Conservation (phyloP, 2,329 filamentous ascomycete species). For the Verticillium tricorpus region DNA sequence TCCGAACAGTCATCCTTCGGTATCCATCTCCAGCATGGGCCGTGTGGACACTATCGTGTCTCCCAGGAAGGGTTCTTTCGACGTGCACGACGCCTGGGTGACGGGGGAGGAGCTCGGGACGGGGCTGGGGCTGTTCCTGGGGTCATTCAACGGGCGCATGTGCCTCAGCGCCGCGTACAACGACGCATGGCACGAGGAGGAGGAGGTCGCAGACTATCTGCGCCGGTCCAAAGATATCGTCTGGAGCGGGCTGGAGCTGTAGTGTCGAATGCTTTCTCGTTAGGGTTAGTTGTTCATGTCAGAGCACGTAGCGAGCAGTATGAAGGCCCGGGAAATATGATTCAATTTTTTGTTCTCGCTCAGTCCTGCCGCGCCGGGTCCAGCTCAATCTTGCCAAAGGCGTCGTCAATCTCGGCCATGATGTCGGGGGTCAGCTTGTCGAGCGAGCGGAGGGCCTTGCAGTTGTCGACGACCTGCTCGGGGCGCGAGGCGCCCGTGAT, state of each 20-base stretch:
- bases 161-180: slow-evolving; percentile 36
- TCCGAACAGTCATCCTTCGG: slow-evolving; percentile 19
- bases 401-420: slow-evolving; percentile 45
- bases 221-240: slow-evolving; percentile 9
- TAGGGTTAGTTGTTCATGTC: no score
- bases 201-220: slow-evolving; percentile 16
- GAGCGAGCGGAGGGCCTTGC: slow-evolving; percentile 38
- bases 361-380: slow-evolving; percentile 15
- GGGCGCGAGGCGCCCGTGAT: slow-evolving; percentile 48
- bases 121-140: slow-evolving; percentile 32
- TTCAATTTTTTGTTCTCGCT: not conserved
- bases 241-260: not conserved
- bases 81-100: slow-evolving; percentile 33
- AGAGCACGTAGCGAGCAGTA: no score
- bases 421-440: slow-evolving; percentile 45
- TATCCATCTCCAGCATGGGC: slow-evolving; percentile 29
- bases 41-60: slow-evolving; percentile 27
- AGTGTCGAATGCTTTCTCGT: not conserved
- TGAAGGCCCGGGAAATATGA: not conserved
- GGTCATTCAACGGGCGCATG: slow-evolving; percentile 29
- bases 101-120: slow-evolving; percentile 39
- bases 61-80: slow-evolving; percentile 19
- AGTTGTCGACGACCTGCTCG: slow-evolving; percentile 48
- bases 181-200: slow-evolving; percentile 32
- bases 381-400: slow-evolving; percentile 19